Conservation (phyloP, 1,139 yeast species). For the Tardiomyces blankii region DNA sequence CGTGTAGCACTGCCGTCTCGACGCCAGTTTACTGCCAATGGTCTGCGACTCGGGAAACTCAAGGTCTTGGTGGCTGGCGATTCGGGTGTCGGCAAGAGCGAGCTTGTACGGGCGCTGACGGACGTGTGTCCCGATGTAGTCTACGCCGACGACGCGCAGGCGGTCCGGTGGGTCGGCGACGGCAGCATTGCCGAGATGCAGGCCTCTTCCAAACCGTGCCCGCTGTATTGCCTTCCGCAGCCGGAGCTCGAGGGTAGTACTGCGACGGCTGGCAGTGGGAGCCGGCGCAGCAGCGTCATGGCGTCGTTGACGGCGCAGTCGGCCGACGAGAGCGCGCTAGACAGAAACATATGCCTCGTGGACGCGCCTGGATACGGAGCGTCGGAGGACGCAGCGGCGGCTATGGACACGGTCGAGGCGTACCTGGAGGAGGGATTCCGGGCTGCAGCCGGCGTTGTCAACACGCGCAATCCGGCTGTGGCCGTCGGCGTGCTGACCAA, state of each 20-base stretch:
- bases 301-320: neutral
- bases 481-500: slow-evolving; percentile 16
- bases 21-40: slow-evolving; percentile 17
- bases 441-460: slow-evolving; percentile 16
- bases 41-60: slow-evolving; percentile 18
- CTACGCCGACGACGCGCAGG: slow-evolving; percentile 14
- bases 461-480: slow-evolving; percentile 13
- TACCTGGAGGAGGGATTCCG: slow-evolving; percentile 18
- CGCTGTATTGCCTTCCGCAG: slow-evolving; percentile 10
- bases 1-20: slow-evolving; percentile 16
- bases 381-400: slow-evolving; percentile 7
- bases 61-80: slow-evolving; percentile 19
- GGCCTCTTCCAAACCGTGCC: slow-evolving; percentile 19
- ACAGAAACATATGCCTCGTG: slow-evolving; percentile 19
- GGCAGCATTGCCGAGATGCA: slow-evolving; percentile 7
- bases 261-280: slow-evolving; percentile 1
- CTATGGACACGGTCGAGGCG: slow-evolving; percentile 11
- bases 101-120: slow-evolving; percentile 17
- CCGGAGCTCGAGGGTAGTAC: neutral
- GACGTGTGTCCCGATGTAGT: slow-evolving; percentile 16
- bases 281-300: neutral
- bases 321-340: slow-evolving; percentile 13
- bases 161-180: neutral
- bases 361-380: slow-evolving; percentile 16
- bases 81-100: slow-evolving; percentile 17